phyloP scores from a whole-genome alignment of 2,329 filamentous ascomycete genomes.

The Orbilia brochopaga region DNA sequence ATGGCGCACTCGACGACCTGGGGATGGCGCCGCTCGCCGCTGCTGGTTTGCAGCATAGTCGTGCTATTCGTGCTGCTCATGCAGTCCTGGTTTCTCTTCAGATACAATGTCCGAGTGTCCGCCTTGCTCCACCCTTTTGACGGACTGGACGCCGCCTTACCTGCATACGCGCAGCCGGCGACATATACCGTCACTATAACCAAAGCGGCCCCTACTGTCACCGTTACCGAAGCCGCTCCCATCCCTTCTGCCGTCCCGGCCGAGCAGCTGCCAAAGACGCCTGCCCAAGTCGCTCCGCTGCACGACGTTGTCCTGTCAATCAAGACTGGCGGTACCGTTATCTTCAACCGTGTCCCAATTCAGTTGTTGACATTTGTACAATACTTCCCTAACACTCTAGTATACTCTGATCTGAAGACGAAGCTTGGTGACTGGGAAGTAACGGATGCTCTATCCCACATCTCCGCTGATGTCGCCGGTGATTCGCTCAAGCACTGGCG shows the following conservation, averaged over 20 bases:
- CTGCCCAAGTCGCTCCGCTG: slow-evolving; percentile 16
- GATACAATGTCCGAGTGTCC: slow-evolving; percentile 26
- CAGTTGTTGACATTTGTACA: slow-evolving; percentile 36
- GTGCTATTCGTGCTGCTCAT: slow-evolving; percentile 24
- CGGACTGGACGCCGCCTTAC: background rate
- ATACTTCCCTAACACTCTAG: slow-evolving; percentile 30
- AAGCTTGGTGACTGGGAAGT: slow-evolving; percentile 35
- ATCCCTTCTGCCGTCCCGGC: slow-evolving; percentile 15
- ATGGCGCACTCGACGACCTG: slow-evolving; percentile 20
- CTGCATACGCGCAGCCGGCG: background rate
- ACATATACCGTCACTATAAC: slow-evolving; percentile 29
- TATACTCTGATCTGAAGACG: slow-evolving; percentile 42
- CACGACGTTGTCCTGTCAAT: slow-evolving; percentile 36
- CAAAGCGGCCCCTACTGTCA: slow-evolving; percentile 17
- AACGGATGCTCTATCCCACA: slow-evolving; percentile 27
- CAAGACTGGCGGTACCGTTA: slow-evolving; percentile 43
- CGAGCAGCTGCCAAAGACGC: slow-evolving; percentile 11
- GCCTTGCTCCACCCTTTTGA: background rate
- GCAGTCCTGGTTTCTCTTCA: slow-evolving; percentile 39
- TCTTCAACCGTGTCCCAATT: slow-evolving; percentile 33
- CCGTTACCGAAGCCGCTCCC: slow-evolving; percentile 22
- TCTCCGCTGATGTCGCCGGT: slow-evolving; percentile 31
- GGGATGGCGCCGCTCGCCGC: slow-evolving; percentile 32
- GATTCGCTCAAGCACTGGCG: slow-evolving; percentile 33
- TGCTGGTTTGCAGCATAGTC: slow-evolving; percentile 31